Base-by-base conservation (phyloP, 1,284 basidiomycete species). In the Sanghuangporus weigelae region DNA sequence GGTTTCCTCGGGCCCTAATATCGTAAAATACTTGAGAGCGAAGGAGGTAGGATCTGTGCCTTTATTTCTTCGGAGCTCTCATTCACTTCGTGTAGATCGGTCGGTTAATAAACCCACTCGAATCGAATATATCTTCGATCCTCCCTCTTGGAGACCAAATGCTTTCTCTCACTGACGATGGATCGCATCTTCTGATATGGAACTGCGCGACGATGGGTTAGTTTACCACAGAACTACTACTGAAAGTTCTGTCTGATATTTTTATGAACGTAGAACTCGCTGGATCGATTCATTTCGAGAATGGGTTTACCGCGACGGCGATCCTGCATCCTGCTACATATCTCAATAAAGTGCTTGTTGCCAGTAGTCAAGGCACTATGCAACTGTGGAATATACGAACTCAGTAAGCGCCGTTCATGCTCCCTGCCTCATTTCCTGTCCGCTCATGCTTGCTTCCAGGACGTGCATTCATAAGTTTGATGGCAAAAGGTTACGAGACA, bases 271-370 rank as follows among this genome's bases (percentile, higher is more conserved):
- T 65, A 90, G 88, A 78, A 57, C 74, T 92, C 11, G 79, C 86
- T 59, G 78, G 77, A 2, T 83, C 81, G 10, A 84, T 97, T 54
- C 79, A 87, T 58, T 96, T 95, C 68, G 86, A 90, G 49, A 71
- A 81, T 12, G 86, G 82, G 5, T 98, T 98, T 73, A 90, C 87
- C 1, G 96, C 96, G 8, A 91, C 86, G 10, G 83, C 81, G 19
- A 76, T 98, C 36, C 80, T 98, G 6, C 97, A 99, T 74, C 97
- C 97, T 0, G 90, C 95, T 0, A 99, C 97, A 3, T 99, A 99
- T 75, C 76, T 99, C 60, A 98, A 99, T 80, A 99, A 99, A 77
- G 82, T 99, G 0, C 79, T 99, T 1, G 84, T 99, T 8, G 89
- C 89, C 1, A 93, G 92, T 68, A 83, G 79, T 63, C 82, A 95